Evolutionary conservation across 805 yeast genomes (phyloP), one percentile per base, ranked within the genome.

Genomic region (Kurtzmaniella cleridarum): DNA sequence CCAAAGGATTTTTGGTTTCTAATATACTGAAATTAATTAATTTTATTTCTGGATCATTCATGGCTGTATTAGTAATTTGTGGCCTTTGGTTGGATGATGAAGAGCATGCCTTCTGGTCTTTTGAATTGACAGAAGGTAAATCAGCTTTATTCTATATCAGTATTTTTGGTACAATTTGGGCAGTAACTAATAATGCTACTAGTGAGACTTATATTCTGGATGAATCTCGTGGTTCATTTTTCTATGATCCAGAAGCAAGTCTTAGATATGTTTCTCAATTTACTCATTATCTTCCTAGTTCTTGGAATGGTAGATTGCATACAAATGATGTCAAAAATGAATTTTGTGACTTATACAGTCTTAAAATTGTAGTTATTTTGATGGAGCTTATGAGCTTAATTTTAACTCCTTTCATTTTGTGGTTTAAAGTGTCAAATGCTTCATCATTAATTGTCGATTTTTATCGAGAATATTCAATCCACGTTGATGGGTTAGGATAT

Each of bases 201-300:
- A 6, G 13, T 13, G 30, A 41, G 20, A 18, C 45, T 4, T 23
- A 14, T 27, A 34, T 34, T 26, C 26, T 27, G 11, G 38, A 35
- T 17, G 39, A 32, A 14, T 41, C 59, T 2, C 50, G 49, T 31
- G 38, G 54, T 2, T 49, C 54, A 2, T 64, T 62, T 43, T 87
- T 86, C n/a, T 91, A 87, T 61, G 96, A 91, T 48, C 97, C 98
- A 0, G 98, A 91, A 51, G 82, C 84, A 1, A 79, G 88, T n/a
- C 59, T 93, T 42, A 66, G 80, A 41, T 80, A 82, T 43, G 88
- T 91, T 27, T 79, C 93, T 0, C 85, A 81, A 50, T 88, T 76
- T 56, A 93, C 98, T 0, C 99, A 93, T 58, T 93, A 87, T 56
- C 59, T 88, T 36, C 98, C 99, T 0, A 71, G 71, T 18, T 76